Evolutionary conservation across 805 yeast genomes (phyloP), one percentile per base, ranked within the genome.

Genomic region (Kuraishia floccosa): DNA sequence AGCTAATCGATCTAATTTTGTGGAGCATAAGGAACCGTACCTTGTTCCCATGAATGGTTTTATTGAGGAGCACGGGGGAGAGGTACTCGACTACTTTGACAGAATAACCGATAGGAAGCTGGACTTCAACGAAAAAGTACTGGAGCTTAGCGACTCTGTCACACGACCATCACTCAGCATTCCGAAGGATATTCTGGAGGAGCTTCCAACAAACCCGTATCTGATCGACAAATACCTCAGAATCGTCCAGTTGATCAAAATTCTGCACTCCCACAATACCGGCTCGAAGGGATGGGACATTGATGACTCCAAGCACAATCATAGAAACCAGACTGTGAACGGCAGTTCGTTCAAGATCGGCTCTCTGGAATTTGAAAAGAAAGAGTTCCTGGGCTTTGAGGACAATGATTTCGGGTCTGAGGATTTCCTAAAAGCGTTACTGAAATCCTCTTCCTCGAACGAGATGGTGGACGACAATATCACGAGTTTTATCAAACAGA

Each of bases 11-110:
- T 72, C 77, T 15, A 53, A 54, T 29, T 85, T 91, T 52, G 57
- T 57, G n/a, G 79, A 83, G 6, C 74, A 76, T 28, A 89, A 87
- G 45, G 97, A 89, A 45, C 85, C 91, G 0, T 84, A 78, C 62
- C 59, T 89, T 54, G 60, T 68, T 13, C 60, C 57, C 21, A 65
- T 89, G 72, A 89, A 91, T 50, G 45, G 45, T 1, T 86, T 89
- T 42, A 62, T 89, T 14, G 58, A 62, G 2, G 60, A 56, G 11
- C 76, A 79, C 43, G 64, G 64, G 31, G 53, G 41, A 0, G 83
- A 82, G 40, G 54, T 86, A 6, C 43, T 62, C n/a, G 73, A 72
- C 12, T 89, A 83, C 54, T 69, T 80, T 41, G 83, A 74, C 45
- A 72, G 69, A 35, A 64, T 87, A 19, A 79, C 94, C 0, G 76